A percentile compares a stretch with the other conserved stretches of the same genome.
Conservation (phyloP, 2,329 filamentous ascomycete species). For the Sarocladium kiliense region DNA sequence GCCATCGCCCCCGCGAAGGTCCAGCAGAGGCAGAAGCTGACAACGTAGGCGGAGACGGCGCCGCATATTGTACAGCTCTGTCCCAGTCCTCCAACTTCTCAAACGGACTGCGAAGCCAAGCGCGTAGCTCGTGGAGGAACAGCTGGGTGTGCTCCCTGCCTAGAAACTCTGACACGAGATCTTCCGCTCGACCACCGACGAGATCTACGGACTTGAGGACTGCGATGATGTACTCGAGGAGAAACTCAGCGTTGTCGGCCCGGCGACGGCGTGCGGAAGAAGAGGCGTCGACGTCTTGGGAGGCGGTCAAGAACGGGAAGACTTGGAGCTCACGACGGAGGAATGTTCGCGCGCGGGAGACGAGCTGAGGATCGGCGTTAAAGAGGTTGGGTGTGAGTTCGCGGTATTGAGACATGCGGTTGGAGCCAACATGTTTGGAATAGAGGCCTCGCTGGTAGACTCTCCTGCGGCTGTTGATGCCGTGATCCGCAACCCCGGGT, state of each 20-base stretch:
- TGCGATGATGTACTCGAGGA: slow-evolving; percentile 80
- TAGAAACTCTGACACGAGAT: slow-evolving; percentile 72
- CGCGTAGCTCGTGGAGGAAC: slow-evolving; percentile 79
- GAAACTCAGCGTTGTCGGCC: slow-evolving; percentile 71
- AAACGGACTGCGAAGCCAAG: slow-evolving; percentile 80
- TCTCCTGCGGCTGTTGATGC: slow-evolving; percentile 51
- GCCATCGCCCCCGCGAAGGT: background rate
- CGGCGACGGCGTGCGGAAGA: slow-evolving; percentile 21
- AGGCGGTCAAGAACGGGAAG: slow-evolving; percentile 63
- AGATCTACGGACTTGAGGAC: slow-evolving; percentile 80
- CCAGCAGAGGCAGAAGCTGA: background rate
- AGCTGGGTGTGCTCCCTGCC: slow-evolving; percentile 67
- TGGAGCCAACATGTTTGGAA: slow-evolving; percentile 78
- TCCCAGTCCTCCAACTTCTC: slow-evolving; percentile 73
- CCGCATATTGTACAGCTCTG: slow-evolving; percentile 64
- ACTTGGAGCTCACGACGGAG: slow-evolving; percentile 79
- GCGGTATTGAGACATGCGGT: slow-evolving; percentile 68
- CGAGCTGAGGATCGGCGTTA: slow-evolving; percentile 56
- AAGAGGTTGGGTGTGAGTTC: slow-evolving; percentile 68
- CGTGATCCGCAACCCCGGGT: slow-evolving; percentile 6
- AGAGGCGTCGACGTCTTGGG: slow-evolving; percentile 18
- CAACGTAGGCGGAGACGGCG: background rate
- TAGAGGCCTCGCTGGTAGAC: slow-evolving; percentile 70
- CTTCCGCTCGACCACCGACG: slow-evolving; percentile 75
- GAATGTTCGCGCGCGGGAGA: slow-evolving; percentile 74